A percentile compares a stretch with the other conserved stretches of the same genome.
These are phyloP conservation scores for Arabis hirsuta DNA, from an alignment of 345 rosid genomes.

Conservation along the genomic window DNA sequence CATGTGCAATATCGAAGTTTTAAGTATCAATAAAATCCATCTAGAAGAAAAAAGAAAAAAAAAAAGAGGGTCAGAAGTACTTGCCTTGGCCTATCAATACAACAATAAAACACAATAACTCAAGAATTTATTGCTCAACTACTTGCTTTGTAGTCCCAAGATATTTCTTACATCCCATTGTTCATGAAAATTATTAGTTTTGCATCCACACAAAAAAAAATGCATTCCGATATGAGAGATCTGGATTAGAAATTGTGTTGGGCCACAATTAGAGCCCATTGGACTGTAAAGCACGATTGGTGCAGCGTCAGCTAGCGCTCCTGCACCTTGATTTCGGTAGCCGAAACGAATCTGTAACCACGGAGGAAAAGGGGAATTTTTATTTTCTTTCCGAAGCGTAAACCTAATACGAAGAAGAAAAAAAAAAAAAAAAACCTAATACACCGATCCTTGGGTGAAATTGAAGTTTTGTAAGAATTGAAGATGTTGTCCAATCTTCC, in stretches of 20 bases:
- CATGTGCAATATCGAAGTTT: too few species aligned
- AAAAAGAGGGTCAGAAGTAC: constrained; percentile 42
- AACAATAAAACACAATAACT: constrained; percentile 41
- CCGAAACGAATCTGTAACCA: too few species aligned
- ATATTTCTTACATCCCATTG: constrained; percentile 21
- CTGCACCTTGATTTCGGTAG: too few species aligned
- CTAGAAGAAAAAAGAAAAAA: too few species aligned
- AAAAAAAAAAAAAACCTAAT: too few species aligned
- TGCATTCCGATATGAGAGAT: not conserved
- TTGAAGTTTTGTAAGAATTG: not conserved
- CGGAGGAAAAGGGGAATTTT: too few species aligned
- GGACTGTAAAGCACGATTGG: not conserved
- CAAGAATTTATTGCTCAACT: constrained; percentile 43
- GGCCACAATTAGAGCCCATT: not conserved
- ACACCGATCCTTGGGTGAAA: too few species aligned
- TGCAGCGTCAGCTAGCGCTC: not conserved
- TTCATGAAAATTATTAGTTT: constrained; percentile 15
- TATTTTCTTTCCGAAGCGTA: too few species aligned
- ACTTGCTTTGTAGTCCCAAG: constrained; percentile 25
- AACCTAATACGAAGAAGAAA: too few species aligned
- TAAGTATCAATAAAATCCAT: constrained; percentile 31
- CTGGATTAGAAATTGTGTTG: not conserved
- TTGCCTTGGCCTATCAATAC: constrained; percentile 35
- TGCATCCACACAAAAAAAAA: not conserved
- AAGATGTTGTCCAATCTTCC: constrained; percentile 12